Base-by-base conservation (phyloP, 495 filamentous ascomycete species). In the Parathielavia appendiculata region DNA sequence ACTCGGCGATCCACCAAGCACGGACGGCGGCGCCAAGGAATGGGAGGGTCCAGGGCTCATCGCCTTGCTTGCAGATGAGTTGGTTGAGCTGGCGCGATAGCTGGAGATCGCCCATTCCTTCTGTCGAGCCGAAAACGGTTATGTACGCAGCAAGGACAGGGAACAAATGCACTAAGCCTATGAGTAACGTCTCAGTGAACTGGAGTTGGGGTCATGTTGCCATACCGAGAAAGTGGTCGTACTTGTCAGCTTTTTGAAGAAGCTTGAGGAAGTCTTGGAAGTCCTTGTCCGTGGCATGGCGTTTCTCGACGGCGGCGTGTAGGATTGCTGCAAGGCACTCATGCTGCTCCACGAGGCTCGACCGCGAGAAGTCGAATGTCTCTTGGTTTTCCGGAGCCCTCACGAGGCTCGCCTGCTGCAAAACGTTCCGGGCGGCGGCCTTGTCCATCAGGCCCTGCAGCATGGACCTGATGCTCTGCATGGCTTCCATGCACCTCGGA, bases 1-100 rank as follows among this genome's bases (percentile, higher is more conserved):
- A 96, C 56, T 96, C 90, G 45, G 88, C 85, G 39, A 97, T 79
- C 93, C 93, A 99, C 78, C 86, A 87, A 5, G 83, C 81, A 26
- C 79, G 79, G 10, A 88, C 76, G 4, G 90, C 85, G 50, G 91
- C 90, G 57, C 90, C 86, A 26, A 97, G 82, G 59, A 81, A 82
- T 32, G 83, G 77, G 45, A 95, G 67, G 7, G 76, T 73, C 87
- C 91, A 95, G 16, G 74, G 61, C 19, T 86, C 78, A 50, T 78
- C 76, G 38, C 79, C 77, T 20, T 78, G 75, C 38, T 80, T 75
- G 55, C 85, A 80, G 23, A 96, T 77, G 19, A 79, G 71, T n/a
- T 79, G 65, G 66, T 96, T 83, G 8, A 96, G 69, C 26, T 80
- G 74, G 62, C 86, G 82, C 32, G 88, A 87, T 56, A 89, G 82